Conservation (phyloP, 2,329 filamentous ascomycete genomes). For the Neofusicoccum parvum region DNA sequence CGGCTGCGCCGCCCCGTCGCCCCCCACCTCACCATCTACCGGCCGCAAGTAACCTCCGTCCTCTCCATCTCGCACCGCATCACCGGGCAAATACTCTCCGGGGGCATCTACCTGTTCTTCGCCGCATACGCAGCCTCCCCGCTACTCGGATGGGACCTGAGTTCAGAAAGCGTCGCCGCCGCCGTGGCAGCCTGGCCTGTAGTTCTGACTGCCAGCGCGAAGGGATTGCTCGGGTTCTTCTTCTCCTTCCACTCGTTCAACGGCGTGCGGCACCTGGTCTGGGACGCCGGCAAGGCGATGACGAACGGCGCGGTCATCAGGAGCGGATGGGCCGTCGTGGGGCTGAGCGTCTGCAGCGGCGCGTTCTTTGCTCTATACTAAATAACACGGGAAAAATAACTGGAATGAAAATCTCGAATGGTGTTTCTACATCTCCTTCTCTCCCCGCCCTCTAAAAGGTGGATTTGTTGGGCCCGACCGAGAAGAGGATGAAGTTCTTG, state of each 20-base stretch:
- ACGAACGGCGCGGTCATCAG: slow-evolving; percentile 65
- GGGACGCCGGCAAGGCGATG: slow-evolving; percentile 66
- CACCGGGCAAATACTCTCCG: slow-evolving; percentile 74
- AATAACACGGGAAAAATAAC: no score
- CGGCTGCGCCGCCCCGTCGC: slow-evolving; percentile 55
- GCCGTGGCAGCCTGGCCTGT: slow-evolving; percentile 63
- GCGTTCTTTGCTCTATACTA: no score
- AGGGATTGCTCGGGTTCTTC: slow-evolving; percentile 62
- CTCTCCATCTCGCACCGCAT: slow-evolving; percentile 76
- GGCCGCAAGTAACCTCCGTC: slow-evolving; percentile 82
- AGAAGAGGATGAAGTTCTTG: no score
- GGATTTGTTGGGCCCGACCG: no score
- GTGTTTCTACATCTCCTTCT: no score
- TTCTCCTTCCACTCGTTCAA: slow-evolving; percentile 71
- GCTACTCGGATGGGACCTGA: slow-evolving; percentile 70
- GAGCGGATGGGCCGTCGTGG: slow-evolving; percentile 66
- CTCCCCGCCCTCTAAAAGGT: no score
- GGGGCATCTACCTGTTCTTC: slow-evolving; percentile 77
- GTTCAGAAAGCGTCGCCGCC: slow-evolving; percentile 64
- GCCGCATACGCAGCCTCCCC: slow-evolving; percentile 80
- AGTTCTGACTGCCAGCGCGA: slow-evolving; percentile 46
- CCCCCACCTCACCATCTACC: slow-evolving; percentile 55
- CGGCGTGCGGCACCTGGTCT: slow-evolving; percentile 70
- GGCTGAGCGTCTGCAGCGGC: slow-evolving; percentile 48
- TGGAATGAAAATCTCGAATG: no score